Evolutionary conservation across 1,139 yeast genomes (phyloP).

Genomic region (Zygoascus hellenicus): DNA sequence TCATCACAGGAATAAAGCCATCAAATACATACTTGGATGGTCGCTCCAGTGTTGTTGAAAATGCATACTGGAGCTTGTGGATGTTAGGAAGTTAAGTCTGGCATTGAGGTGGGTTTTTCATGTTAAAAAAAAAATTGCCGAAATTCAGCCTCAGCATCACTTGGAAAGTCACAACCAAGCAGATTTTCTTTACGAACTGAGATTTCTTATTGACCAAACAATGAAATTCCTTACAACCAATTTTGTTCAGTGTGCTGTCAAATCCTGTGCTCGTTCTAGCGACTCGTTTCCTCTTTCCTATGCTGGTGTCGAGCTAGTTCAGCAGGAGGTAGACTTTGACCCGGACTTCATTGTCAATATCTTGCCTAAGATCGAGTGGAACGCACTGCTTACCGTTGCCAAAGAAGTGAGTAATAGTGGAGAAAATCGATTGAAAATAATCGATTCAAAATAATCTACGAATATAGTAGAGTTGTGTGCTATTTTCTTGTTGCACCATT

Average conservation of each 20-base stretch:
- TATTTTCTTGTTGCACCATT: slow-evolving; percentile 26
- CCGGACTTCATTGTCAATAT: slow-evolving; percentile 75
- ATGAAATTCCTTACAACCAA: slow-evolving; percentile 95
- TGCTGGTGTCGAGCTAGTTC: slow-evolving; percentile 64
- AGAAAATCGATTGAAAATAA: not conserved
- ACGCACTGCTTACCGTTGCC: slow-evolving; percentile 72
- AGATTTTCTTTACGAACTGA: not conserved
- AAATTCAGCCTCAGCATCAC: not conserved
- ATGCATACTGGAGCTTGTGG: not conserved
- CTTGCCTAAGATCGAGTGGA: slow-evolving; percentile 83
- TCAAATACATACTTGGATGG: not conserved
- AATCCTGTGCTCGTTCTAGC: slow-evolving; percentile 66
- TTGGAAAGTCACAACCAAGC: too few species aligned
- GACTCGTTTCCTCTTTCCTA: slow-evolving; percentile 78
- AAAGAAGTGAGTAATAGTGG: slow-evolving; percentile 50
- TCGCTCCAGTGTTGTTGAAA: not conserved
- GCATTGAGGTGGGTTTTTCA: too few species aligned
- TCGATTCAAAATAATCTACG: not conserved
- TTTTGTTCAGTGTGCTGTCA: slow-evolving; percentile 90
- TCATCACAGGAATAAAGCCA: slow-evolving; percentile 16
- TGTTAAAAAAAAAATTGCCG: not conserved
- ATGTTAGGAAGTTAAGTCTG: not conserved
- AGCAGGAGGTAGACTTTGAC: slow-evolving; percentile 76
- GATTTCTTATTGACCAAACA: slow-evolving; percentile 1
- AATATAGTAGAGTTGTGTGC: not conserved